Evolutionary conservation across 805 yeast species (phyloP).

Genomic region (Candida loeiensis): DNA sequence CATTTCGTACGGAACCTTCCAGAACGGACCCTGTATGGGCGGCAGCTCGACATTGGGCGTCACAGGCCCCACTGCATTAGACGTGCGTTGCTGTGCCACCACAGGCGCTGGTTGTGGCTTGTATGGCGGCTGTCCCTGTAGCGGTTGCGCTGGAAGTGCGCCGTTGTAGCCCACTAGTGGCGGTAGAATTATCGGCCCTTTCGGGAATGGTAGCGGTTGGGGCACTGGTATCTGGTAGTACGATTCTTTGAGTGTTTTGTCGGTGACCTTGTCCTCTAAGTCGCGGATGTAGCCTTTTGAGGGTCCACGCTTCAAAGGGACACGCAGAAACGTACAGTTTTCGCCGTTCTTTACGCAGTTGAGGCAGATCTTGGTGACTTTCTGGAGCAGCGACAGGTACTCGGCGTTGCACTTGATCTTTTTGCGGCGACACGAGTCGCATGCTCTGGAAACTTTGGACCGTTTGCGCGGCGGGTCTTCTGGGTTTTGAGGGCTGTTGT

Average conservation of each 20-base stretch:
- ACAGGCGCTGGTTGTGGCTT: not conserved
- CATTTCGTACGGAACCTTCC: slow-evolving; percentile 63
- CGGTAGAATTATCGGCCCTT: slow-evolving; percentile 28
- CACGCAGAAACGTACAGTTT: slow-evolving; percentile 61
- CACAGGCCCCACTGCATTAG: not conserved
- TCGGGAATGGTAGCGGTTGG: slow-evolving; percentile 14
- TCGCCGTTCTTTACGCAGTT: slow-evolving; percentile 62
- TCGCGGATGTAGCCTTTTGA: slow-evolving; percentile 63
- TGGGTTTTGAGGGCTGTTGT: too few relatives aligned
- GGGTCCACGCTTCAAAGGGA: slow-evolving; percentile 78
- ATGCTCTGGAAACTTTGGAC: slow-evolving; percentile 74
- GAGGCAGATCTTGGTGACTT: slow-evolving; percentile 53
- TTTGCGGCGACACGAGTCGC: slow-evolving; percentile 75
- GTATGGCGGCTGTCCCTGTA: too few relatives aligned
- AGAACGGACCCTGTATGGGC: slow-evolving; percentile 45
- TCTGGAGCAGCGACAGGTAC: slow-evolving; percentile 40
- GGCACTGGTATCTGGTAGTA: slow-evolving; percentile 2
- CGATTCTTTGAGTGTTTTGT: slow-evolving; percentile 2
- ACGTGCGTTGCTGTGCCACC: not conserved
- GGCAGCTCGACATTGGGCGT: slow-evolving; percentile 12
- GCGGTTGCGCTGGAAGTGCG: not conserved
- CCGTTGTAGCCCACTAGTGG: slow-evolving; percentile 22
- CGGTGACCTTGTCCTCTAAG: slow-evolving; percentile 34
- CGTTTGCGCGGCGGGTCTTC: slow-evolving; percentile 47
- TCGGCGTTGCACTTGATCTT: slow-evolving; percentile 70